Evolutionary conservation across 2,329 filamentous ascomycete genomes (phyloP).

Genomic region (Talaromyces albobiverticillius): DNA sequence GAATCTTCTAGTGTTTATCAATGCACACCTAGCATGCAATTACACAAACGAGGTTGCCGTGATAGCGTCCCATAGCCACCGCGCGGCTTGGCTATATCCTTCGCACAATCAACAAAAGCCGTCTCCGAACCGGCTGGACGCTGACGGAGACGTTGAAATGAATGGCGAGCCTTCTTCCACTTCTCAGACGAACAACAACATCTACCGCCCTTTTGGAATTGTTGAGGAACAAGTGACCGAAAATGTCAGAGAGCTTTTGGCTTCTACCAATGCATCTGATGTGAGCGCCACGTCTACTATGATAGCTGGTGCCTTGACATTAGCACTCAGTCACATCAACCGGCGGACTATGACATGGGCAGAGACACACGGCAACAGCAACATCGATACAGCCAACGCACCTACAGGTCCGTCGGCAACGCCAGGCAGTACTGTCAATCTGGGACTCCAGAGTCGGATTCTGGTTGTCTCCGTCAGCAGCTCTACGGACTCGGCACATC

Average conservation of each 20-base stretch:
- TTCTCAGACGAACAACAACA: slow-evolving; percentile 63
- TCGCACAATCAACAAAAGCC: slow-evolving; percentile 30
- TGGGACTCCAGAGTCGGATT: slow-evolving; percentile 71
- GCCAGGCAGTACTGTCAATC: slow-evolving; percentile 31
- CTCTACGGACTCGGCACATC: slow-evolving; percentile 77
- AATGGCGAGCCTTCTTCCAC: slow-evolving; percentile 32
- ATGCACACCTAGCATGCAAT: slow-evolving; percentile 91
- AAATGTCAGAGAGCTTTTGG: slow-evolving; percentile 71
- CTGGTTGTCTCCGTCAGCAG: slow-evolving; percentile 87
- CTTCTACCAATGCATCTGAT: slow-evolving; percentile 63
- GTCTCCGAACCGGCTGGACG: slow-evolving; percentile 18
- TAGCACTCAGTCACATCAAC: slow-evolving; percentile 87
- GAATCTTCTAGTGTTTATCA: slow-evolving; percentile 91
- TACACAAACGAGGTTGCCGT: slow-evolving; percentile 91
- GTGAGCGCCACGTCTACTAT: slow-evolving; percentile 71
- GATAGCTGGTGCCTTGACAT: slow-evolving; percentile 84
- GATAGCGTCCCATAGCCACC: slow-evolving; percentile 82
- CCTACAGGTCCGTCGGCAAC: slow-evolving; percentile 18
- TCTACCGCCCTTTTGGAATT: slow-evolving; percentile 86
- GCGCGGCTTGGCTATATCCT: slow-evolving; percentile 88
- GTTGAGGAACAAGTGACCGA: slow-evolving; percentile 77
- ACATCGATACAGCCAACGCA: slow-evolving; percentile 35
- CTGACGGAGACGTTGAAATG: slow-evolving; percentile 60
- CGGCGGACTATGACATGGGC: slow-evolving; percentile 68
- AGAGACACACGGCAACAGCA: slow-evolving; percentile 51